These are phyloP conservation scores for Raffaelea ambrosiae DNA, from an alignment of 2,329 filamentous ascomycete genomes.

Conservation along the genomic window DNA sequence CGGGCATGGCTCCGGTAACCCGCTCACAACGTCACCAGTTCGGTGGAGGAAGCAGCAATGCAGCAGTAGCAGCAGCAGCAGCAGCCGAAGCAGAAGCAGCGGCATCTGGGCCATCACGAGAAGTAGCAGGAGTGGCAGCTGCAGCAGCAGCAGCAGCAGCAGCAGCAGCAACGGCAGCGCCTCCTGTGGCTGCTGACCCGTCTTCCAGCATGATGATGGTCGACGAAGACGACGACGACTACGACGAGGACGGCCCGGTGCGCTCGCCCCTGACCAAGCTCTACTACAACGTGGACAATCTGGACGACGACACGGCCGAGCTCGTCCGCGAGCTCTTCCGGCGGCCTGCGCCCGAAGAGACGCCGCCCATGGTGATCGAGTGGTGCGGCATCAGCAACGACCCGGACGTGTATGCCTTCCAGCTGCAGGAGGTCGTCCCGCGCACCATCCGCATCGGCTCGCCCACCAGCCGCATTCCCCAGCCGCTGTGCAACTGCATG, in stretches of 20 bases:
- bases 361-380: constrained; percentile 40
- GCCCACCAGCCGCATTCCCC: constrained; percentile 27
- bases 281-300: constrained; percentile 21
- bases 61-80: neutral
- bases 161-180: too few relatives aligned
- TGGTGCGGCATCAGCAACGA: constrained; percentile 31
- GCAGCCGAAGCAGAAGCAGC: too few relatives aligned
- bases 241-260: constrained; percentile 22
- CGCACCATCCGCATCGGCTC: constrained; percentile 41
- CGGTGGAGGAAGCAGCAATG: neutral
- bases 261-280: constrained; percentile 25
- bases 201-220: too few relatives aligned
- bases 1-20: constrained; percentile 11
- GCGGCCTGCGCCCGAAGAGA: constrained; percentile 21
- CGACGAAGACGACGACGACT: constrained; percentile 6
- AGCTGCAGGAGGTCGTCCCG: constrained; percentile 46
- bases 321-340: constrained; percentile 34
- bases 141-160: neutral
- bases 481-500: constrained; percentile 39
- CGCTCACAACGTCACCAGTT: constrained; percentile 5
- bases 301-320: constrained; percentile 17
- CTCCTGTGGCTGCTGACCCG: neutral
- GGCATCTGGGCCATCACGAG: neutral
- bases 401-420: constrained; percentile 43
- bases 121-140: neutral